These are phyloP conservation scores for Chalciporus sp. DNA, from an alignment of 1,284 basidiomycete species.

Conservation along the genomic window DNA sequence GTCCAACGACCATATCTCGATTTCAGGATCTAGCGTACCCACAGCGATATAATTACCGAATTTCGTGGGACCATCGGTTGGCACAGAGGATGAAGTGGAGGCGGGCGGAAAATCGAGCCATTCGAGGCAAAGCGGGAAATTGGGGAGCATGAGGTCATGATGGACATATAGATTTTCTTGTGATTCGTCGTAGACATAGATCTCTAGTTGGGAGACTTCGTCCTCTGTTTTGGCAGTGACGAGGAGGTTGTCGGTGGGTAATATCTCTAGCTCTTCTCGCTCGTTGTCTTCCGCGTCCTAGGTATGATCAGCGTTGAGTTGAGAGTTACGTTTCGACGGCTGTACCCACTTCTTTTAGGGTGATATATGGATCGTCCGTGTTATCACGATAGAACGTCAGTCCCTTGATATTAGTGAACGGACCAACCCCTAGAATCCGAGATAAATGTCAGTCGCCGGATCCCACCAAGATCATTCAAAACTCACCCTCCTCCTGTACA, in stretches of 20 bases:
- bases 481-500: slow-evolving; percentile 53
- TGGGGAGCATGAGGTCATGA: slow-evolving; percentile 97
- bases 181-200: slow-evolving; percentile 92
- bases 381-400: slow-evolving; percentile 91
- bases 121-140: slow-evolving; percentile 97
- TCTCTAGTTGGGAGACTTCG: slow-evolving; percentile 94
- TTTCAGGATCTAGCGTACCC: slow-evolving; percentile 96
- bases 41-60: slow-evolving; percentile 95
- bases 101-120: slow-evolving; percentile 95
- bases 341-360: slow-evolving; percentile 81
- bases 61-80: slow-evolving; percentile 32
- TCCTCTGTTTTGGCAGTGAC: slow-evolving; percentile 96
- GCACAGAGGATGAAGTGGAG: slow-evolving; percentile 36
- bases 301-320: slow-evolving; percentile 10
- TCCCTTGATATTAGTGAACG: slow-evolving; percentile 96
- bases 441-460: slow-evolving; percentile 8
- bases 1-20: slow-evolving; percentile 98
- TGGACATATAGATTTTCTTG: slow-evolving; percentile 95
- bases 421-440: slow-evolving; percentile 66
- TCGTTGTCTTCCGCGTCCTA: slow-evolving; percentile 82
- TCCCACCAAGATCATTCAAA: neutral
- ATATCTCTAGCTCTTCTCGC: slow-evolving; percentile 87
- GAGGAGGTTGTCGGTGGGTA: slow-evolving; percentile 91
- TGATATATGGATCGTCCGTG: slow-evolving; percentile 96
- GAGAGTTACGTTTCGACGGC: neutral